These are phyloP conservation scores for Histomonas meleagridis DNA, from an alignment of 208 protist species.

Conservation along the genomic window DNA sequence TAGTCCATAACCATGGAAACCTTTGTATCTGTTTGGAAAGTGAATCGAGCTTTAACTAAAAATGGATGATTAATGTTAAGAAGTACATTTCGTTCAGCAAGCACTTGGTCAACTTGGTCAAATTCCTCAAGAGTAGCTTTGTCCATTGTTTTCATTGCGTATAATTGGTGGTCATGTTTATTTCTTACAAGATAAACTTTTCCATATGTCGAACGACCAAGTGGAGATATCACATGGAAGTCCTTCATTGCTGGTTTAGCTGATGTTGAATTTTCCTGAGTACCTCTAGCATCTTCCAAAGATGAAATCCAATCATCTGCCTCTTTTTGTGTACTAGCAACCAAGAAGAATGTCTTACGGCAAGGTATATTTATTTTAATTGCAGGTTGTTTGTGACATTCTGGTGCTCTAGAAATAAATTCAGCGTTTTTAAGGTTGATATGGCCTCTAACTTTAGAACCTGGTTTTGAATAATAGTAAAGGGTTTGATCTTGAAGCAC, in stretches of 20 bases:
- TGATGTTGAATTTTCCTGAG: too few species aligned
- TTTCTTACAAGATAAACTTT: not conserved
- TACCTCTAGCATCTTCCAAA: too few species aligned
- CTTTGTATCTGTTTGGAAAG: constrained; percentile 49
- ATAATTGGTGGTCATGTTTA: not conserved
- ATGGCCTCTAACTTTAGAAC: not conserved
- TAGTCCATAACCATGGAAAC: constrained; percentile 57
- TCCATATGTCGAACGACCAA: constrained; percentile 31
- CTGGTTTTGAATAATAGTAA: constrained; percentile 29
- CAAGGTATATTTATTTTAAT: constrained; percentile 8
- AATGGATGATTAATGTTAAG: constrained; percentile 41
- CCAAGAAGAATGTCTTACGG: not conserved
- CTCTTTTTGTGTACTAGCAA: too few species aligned
- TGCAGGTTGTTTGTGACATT: not conserved
- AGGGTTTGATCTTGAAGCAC: constrained; percentile 14
- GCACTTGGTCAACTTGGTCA: not conserved
- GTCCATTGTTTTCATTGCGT: not conserved
- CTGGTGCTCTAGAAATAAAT: not conserved
- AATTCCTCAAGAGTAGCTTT: not conserved
- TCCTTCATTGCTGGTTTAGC: constrained; percentile 33
- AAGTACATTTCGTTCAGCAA: not conserved
- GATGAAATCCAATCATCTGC: too few species aligned
- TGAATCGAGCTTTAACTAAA: constrained; percentile 41
- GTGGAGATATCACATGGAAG: constrained; percentile 33
- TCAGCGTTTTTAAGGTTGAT: not conserved